phyloP scores from a whole-genome alignment of 148 eudicot species.

The Chenopodium album region DNA sequence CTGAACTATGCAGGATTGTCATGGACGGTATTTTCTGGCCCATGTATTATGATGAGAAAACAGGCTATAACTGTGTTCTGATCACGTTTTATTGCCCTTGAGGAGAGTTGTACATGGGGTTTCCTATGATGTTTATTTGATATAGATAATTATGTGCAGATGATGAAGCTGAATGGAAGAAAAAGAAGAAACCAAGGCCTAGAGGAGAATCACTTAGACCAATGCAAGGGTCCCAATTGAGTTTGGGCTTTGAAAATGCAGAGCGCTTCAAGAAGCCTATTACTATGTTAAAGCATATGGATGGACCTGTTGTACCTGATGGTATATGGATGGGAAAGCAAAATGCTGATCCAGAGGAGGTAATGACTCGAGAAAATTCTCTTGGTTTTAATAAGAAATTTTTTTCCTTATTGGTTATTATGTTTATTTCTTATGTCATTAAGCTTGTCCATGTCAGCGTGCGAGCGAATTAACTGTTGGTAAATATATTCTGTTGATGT shows the following conservation, averaged over 20 bases:
- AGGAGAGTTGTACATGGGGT: background rate
- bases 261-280: slow-evolving; percentile 50
- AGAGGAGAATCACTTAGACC: slow-evolving; percentile 36
- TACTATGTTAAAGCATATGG: slow-evolving; percentile 36
- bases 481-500: slow-evolving; percentile 25
- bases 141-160: slow-evolving; percentile 42
- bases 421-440: background rate
- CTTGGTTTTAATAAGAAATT: background rate
- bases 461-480: background rate
- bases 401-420: background rate
- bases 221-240: slow-evolving; percentile 30
- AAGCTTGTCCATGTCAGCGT: slow-evolving; percentile 2
- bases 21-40: slow-evolving; percentile 63
- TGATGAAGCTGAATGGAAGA: slow-evolving; percentile 70
- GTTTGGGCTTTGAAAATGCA: slow-evolving; percentile 34
- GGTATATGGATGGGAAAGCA: slow-evolving; percentile 38
- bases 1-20: slow-evolving; percentile 82
- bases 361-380: slow-evolving; percentile 1
- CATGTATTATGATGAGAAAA: background rate
- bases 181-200: slow-evolving; percentile 65
- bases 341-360: slow-evolving; percentile 49
- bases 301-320: slow-evolving; percentile 37
- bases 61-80: background rate
- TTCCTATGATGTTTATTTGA: background rate
- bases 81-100: background rate